Evolutionary conservation across 2,329 filamentous ascomycete genomes (phyloP), one percentile per base, ranked within the genome.

Genomic region (Fusarium coicis): DNA sequence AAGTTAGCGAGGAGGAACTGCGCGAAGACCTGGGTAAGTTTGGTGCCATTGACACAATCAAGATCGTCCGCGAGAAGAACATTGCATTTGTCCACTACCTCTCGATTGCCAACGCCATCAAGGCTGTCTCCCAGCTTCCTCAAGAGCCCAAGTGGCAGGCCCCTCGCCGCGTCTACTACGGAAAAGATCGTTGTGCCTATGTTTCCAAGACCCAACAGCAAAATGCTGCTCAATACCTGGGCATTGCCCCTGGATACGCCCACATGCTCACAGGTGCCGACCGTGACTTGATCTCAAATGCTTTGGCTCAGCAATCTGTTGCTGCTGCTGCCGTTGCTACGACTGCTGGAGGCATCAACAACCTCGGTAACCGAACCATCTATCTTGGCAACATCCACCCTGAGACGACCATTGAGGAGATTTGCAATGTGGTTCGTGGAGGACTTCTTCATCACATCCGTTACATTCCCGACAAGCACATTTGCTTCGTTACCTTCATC

Each of bases 151-250:
- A 97, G 85, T 99, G 96, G 96, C 95, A 98, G 83, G 90, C 95
- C 14, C 96, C 96, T 58, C 93, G 95, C 74, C 93, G 96, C 59
- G 96, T 99, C 16, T 98, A 97, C 88, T 99, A 99, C 79, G 96
- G 96, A 83, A 99, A 99, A 87, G 96, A 99, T 82, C 91, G 96
- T 70, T 99, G 96, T 80, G 96, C 96, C 23, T 99, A 99, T 79
- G 96, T 99, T 58, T 99, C 96, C 67, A 99, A 99, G 89, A 99
- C 96, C 0, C 96, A 99, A 84, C 96, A 99, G 85, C 96, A 99
- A 84, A 99, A 99, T 79, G 96, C 96, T 12, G 96, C 96, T 39
- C 96, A 99, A 84, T 99, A 98, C 81, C 89, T 99, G 30, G 96
- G 96, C 62, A 99, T 99, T 78, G 95, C 96, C 26, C 96, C 96